These are phyloP conservation scores for Didymella keratinophila DNA, from an alignment of 2,329 filamentous ascomycete genomes.

Conservation along the genomic window DNA sequence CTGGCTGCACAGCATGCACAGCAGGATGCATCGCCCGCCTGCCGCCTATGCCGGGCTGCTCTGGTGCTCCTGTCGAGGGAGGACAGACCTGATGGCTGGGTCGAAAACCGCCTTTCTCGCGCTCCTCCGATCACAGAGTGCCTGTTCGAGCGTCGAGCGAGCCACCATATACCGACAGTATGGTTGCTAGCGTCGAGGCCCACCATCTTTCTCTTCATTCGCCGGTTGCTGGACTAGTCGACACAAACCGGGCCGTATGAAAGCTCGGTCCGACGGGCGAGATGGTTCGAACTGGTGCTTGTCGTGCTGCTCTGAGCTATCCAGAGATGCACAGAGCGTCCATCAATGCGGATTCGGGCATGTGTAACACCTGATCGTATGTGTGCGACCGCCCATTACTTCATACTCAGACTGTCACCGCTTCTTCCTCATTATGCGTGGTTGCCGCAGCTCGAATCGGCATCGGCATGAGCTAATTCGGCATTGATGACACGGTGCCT, in stretches of 20 bases:
- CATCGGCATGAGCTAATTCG: background rate
- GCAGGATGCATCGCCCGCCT: background rate
- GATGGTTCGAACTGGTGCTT: conserved; percentile 7
- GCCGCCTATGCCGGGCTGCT: conserved; percentile 11
- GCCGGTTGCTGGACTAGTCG: conserved; percentile 1
- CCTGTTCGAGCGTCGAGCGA: conserved; percentile 1
- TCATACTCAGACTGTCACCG: background rate
- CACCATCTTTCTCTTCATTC: conserved; percentile 8
- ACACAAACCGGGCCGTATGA: conserved; percentile 16
- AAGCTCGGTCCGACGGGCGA: conserved; percentile 15
- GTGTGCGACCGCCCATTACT: conserved; percentile 4
- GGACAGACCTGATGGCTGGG: conserved; percentile 12
- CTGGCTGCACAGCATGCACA: conserved; percentile 10
- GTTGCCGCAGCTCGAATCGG: background rate
- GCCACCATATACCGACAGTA: conserved; percentile 1
- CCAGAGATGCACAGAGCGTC: background rate
- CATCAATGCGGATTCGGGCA: conserved; percentile 8
- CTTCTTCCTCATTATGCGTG: background rate
- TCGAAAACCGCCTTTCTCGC: conserved; percentile 5
- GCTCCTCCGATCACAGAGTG: conserved; percentile 6
- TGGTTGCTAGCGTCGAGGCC: conserved; percentile 2
- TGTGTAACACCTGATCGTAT: conserved; percentile 9
- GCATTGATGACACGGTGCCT: conserved; percentile 1
- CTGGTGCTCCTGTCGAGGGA: conserved; percentile 8
- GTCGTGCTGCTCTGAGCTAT: conserved; percentile 5